Conservation (phyloP, 345 rosid species). For the Syzygium jambos region DNA sequence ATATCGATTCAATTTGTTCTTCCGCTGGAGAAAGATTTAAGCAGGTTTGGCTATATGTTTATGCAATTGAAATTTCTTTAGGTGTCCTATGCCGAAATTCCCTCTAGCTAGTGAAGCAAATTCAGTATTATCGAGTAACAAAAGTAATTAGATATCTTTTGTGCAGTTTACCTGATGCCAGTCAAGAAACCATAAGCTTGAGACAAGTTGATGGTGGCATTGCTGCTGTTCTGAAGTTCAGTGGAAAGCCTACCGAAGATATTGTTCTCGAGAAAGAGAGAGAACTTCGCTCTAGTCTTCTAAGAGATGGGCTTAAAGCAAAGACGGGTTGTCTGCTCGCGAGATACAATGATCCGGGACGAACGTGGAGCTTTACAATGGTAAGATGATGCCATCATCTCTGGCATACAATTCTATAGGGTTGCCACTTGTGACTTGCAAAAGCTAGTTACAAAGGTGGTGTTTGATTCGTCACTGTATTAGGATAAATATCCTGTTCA, state of each 20-base stretch:
- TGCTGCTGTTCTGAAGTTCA: slow-evolving; percentile 70
- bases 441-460: neutral
- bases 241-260: slow-evolving; percentile 76
- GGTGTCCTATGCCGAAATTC: neutral
- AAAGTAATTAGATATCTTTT: neutral
- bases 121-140: neutral
- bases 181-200: slow-evolving; percentile 44
- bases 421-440: neutral
- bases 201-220: slow-evolving; percentile 66
- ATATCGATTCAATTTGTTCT: slow-evolving; percentile 81
- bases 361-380: slow-evolving; percentile 66
- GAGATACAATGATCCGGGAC: slow-evolving; percentile 86
- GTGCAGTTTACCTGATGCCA: slow-evolving; percentile 67
- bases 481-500: neutral
- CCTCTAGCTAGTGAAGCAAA: neutral
- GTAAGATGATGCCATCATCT: slow-evolving; percentile 17
- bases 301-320: slow-evolving; percentile 58
- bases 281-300: slow-evolving; percentile 39
- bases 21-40: slow-evolving; percentile 56
- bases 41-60: slow-evolving; percentile 28
- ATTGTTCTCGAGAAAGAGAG: slow-evolving; percentile 46
- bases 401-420: neutral
- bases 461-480: neutral
- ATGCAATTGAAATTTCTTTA: neutral
- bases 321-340: slow-evolving; percentile 68